Evolutionary conservation across 148 eudicot genomes (phyloP), one percentile per base, ranked within the genome.

Genomic region (Heliosperma pusillum): DNA sequence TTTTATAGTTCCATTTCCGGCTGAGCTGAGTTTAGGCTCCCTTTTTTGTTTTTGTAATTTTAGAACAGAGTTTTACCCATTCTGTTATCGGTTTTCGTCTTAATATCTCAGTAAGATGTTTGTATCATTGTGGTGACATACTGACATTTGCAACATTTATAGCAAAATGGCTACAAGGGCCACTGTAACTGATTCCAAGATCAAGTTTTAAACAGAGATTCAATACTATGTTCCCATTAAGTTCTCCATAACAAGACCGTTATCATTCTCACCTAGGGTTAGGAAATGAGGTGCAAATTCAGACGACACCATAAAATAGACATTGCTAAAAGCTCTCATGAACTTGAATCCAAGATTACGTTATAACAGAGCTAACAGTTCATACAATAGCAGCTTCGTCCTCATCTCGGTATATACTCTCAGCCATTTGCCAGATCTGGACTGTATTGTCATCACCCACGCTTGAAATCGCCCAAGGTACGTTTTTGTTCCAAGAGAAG

Each of bases 401-500:
- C 47, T 90, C 99, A 22, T 92, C 97, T 19, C 80, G 82, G 57
- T 87, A 90, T 73, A 95, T 87, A 58, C 87, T 87, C 64, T 90
- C 92, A 24, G 96, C 92, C 91, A 95, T 89, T 80, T 92, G 88
- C 96, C 99, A 95, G 64, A 95, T 80, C 77, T 95, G 96, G 52
- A 95, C 67, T 11, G 89, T 81, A 74, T 95, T 95, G 85, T 95
- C 99, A 61, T 89, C 97, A 0, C 92, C 96, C 40, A 95, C 99
- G 64, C 97, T 95, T 0, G 99, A 89, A 33, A 92, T 85, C 66
- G 86, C 88, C 99, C 99, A 90, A 40, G 97, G 90, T 69, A 84
- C 87, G 45, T 88, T 82, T 70, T 92, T 87, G 92, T 92, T 95
- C 99, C 99, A 95, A 8, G 97, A 95, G 83, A 95, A 95, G 75